Evolutionary conservation across 148 eudicot species (phyloP).

Genomic region (Chenopodium album): DNA sequence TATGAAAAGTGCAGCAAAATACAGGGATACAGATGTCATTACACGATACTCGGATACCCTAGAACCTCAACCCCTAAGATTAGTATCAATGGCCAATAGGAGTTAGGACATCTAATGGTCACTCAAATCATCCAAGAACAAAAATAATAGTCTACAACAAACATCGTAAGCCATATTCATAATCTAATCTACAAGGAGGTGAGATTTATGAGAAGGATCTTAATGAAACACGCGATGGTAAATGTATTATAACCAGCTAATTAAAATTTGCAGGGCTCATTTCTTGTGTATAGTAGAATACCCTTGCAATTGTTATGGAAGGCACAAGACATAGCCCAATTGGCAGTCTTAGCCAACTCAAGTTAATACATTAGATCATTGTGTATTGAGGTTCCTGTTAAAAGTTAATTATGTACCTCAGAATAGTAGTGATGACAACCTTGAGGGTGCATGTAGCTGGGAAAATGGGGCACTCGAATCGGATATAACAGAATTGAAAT

Average conservation of each 20-base stretch:
- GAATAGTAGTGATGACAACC: neutral
- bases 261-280: neutral
- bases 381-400: neutral
- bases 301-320: neutral
- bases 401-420: neutral
- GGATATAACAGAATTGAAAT: constrained; percentile 2
- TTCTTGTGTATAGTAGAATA: neutral
- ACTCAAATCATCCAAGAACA: neutral
- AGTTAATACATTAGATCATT: neutral
- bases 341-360: neutral
- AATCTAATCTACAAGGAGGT: neutral
- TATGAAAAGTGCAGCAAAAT: no score
- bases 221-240: neutral
- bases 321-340: neutral
- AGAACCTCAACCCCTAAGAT: no score
- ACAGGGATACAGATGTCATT: neutral
- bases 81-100: neutral
- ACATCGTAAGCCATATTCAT: neutral
- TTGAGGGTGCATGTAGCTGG: constrained; percentile 1
- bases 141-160: neutral
- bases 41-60: neutral
- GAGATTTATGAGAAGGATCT: neutral
- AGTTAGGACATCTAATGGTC: neutral
- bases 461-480: neutral
- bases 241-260: neutral